These are phyloP conservation scores for Saitozyma sp. DNA, from an alignment of 768 basidiomycete genomes.

Conservation along the genomic window DNA sequence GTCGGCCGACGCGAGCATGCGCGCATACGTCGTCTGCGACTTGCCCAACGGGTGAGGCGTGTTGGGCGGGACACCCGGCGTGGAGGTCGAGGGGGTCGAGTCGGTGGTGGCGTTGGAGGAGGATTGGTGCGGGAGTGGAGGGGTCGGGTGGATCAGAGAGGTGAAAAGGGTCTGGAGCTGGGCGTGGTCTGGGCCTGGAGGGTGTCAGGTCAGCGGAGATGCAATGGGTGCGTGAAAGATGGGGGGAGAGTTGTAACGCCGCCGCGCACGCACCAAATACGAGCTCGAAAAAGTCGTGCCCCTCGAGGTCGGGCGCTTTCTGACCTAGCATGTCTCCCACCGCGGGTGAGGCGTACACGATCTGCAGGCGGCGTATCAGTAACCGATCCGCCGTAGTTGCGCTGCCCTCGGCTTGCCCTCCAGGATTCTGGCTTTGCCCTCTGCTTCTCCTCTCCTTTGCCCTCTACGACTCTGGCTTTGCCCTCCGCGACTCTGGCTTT, in stretches of 20 bases:
- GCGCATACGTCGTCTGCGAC: conserved; percentile 29
- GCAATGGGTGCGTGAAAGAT: conserved; percentile 1
- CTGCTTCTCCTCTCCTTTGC: too few relatives aligned
- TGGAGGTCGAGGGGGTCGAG: conserved; percentile 2
- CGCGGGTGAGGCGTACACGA: conserved; percentile 46
- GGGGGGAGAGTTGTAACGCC: neutral
- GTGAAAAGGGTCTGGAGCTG: conserved; percentile 31
- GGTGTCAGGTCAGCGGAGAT: too few relatives aligned
- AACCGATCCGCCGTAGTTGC: too few relatives aligned
- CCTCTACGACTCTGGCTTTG: neutral
- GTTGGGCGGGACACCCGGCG: neutral
- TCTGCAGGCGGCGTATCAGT: conserved; percentile 15
- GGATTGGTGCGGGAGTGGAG: conserved; percentile 12
- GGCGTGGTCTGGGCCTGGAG: conserved; percentile 27
- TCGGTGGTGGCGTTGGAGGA: conserved; percentile 20
- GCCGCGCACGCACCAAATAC: conserved; percentile 40
- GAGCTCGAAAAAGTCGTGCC: conserved; percentile 46
- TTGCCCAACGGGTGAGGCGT: conserved; percentile 15
- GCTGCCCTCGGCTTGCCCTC: neutral
- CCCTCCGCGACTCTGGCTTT: neutral
- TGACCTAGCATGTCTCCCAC: conserved; percentile 45
- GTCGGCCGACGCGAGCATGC: conserved; percentile 17
- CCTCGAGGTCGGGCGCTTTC: conserved; percentile 42
- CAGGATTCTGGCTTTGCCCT: neutral
- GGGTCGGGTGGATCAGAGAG: conserved; percentile 10